phyloP scores from a whole-genome alignment of 176 grass and related monocot genomes.

The Chloris gayana region DNA sequence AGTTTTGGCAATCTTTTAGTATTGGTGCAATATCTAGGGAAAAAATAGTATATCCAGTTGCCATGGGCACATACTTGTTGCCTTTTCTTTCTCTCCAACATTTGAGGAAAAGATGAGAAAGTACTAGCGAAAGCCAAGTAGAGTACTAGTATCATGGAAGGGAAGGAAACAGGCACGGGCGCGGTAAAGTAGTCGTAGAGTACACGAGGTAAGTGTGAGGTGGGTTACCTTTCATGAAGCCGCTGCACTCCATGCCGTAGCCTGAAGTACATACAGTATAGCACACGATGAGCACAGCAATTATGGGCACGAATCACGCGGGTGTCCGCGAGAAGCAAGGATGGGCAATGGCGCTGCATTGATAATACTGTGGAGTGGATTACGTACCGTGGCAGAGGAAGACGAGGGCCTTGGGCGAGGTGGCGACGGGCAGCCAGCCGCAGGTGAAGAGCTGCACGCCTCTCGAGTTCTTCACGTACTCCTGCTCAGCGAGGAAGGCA shows the following conservation, averaged over 20 bases:
- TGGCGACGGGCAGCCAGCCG: constrained; percentile 68
- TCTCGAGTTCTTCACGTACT: constrained; percentile 78
- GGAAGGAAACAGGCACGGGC: background rate
- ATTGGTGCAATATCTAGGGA: too few species aligned
- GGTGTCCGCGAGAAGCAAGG: background rate
- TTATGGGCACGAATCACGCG: too few species aligned
- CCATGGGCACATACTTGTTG: background rate
- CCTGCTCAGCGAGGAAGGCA: constrained; percentile 28
- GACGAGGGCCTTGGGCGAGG: constrained; percentile 83
- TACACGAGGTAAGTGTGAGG: background rate
- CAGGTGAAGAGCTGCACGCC: constrained; percentile 93
- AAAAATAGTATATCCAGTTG: background rate
- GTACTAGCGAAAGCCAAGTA: background rate
- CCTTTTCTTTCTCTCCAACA: background rate
- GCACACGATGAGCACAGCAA: background rate
- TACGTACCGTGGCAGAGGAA: constrained; percentile 90
- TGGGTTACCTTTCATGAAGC: constrained; percentile 81
- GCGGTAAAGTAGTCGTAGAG: too few species aligned
- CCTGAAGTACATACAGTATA: constrained; percentile 31
- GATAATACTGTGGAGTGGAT: background rate
- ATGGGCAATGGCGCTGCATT: background rate
- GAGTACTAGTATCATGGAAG: too few species aligned
- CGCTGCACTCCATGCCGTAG: constrained; percentile 95
- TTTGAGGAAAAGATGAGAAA: background rate
- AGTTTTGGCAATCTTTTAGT: background rate